These are phyloP conservation scores for Cyberlindnera petersonii DNA, from an alignment of 805 yeast genomes.

Conservation along the genomic window DNA sequence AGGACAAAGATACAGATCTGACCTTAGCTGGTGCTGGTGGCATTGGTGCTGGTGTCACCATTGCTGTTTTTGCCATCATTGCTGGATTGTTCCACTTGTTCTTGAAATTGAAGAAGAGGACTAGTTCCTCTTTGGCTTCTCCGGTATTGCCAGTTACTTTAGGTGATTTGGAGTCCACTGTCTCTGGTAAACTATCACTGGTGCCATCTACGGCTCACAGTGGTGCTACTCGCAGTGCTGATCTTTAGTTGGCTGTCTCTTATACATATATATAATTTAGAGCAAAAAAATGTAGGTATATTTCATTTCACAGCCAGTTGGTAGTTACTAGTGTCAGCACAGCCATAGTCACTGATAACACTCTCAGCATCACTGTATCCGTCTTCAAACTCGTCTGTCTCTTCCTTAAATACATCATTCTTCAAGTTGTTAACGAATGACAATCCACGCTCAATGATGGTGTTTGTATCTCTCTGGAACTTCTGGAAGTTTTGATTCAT, in stretches of 20 bases:
- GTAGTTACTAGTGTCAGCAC: constrained; percentile 28
- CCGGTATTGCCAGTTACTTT: constrained; percentile 2
- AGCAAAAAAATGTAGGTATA: neutral
- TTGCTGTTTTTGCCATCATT: constrained; percentile 36
- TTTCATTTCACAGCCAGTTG: constrained; percentile 24
- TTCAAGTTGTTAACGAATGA: constrained; percentile 24
- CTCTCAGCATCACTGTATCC: constrained; percentile 14
- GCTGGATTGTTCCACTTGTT: constrained; percentile 30
- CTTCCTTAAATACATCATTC: constrained; percentile 30
- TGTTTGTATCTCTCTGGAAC: constrained; percentile 25
- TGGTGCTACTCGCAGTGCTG: constrained; percentile 7
- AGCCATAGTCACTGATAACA: constrained; percentile 21
- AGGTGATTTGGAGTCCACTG: neutral
- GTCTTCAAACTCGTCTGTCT: constrained; percentile 28
- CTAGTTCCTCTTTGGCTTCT: constrained; percentile 1
- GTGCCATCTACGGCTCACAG: constrained; percentile 5
- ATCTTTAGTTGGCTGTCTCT: neutral
- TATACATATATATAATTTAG: neutral
- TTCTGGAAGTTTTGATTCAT: constrained; percentile 20
- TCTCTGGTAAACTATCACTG: neutral
- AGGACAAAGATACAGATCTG: constrained; percentile 13
- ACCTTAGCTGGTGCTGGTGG: constrained; percentile 45
- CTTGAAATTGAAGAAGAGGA: constrained; percentile 11
- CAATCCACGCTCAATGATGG: constrained; percentile 20
- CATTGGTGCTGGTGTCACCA: constrained; percentile 45